A percentile compares a stretch with the other conserved stretches of the same genome.
Conservation (phyloP, 192 early-diverging fungal genomes). For the Umbelopsis isabellina region DNA sequence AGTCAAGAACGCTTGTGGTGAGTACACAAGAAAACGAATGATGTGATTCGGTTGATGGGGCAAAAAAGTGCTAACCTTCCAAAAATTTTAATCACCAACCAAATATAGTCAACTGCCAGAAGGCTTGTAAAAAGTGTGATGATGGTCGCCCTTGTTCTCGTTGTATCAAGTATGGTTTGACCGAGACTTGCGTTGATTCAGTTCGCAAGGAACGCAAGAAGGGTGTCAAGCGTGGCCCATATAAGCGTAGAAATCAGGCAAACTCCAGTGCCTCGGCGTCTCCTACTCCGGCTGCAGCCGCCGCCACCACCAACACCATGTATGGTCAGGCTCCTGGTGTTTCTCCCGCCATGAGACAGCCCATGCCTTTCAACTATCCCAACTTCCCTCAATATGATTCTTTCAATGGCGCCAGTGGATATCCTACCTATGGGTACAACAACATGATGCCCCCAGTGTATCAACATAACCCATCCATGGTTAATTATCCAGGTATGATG, state of each 20-base stretch:
- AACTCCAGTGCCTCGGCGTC: conserved; percentile 24
- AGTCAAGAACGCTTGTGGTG: conserved; percentile 91
- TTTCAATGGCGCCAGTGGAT: conserved; percentile 19
- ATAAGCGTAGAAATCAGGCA: conserved; percentile 59
- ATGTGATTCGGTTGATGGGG: too few species aligned
- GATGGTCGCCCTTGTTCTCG: conserved; percentile 80
- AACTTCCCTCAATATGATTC: conserved; percentile 26
- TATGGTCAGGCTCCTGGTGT: conserved; percentile 20
- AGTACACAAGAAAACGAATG: conserved; percentile 2
- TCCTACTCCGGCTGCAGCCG: conserved; percentile 23
- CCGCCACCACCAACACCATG: conserved; percentile 8
- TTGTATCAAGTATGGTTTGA: conserved; percentile 74
- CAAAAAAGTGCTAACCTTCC: too few species aligned
- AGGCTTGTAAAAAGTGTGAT: conserved; percentile 92
- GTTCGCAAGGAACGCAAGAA: conserved; percentile 80
- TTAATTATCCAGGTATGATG: conserved; percentile 1
- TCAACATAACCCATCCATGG: conserved; percentile 11
- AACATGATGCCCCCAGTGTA: conserved; percentile 30
- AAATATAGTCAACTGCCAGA: conserved; percentile 88
- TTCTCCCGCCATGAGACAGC: neutral
- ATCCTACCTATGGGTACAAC: conserved; percentile 30
- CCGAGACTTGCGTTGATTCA: conserved; percentile 73
- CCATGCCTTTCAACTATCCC: conserved; percentile 30
- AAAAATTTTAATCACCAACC: too few species aligned
- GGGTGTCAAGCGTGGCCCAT: conserved; percentile 83